Conservation (phyloP, 2,329 filamentous ascomycete genomes). For the Fusarium sterilihyphosum region DNA sequence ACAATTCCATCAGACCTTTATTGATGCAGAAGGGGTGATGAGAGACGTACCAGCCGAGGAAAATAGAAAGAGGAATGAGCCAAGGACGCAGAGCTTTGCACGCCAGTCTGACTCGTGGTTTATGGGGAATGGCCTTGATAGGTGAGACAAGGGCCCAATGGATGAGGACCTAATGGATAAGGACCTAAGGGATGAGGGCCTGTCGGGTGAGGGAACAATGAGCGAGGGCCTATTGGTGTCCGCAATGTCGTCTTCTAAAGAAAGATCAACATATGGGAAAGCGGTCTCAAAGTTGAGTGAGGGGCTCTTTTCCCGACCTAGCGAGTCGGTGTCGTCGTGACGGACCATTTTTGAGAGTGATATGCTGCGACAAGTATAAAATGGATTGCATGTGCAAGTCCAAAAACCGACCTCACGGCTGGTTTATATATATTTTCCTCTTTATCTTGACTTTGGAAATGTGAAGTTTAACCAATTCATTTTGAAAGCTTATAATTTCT, state of each 20-base stretch:
- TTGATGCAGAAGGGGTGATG: neutral
- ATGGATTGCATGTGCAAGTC: neutral
- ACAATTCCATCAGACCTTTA: no score
- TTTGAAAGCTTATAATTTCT: no score
- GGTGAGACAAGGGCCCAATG: neutral
- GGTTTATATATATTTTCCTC: neutral
- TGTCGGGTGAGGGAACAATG: neutral
- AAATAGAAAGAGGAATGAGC: conserved; percentile 23
- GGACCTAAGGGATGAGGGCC: neutral
- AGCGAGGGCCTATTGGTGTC: neutral
- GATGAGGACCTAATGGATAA: neutral
- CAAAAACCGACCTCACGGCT: no score
- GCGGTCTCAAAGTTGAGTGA: neutral
- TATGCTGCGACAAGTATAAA: neutral
- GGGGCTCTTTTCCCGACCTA: neutral
- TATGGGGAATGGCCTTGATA: neutral
- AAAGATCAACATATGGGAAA: neutral
- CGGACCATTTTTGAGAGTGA: neutral
- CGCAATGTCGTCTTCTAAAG: neutral
- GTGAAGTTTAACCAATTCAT: neutral
- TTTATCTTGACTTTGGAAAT: neutral
- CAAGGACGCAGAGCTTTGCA: conserved; percentile 25
- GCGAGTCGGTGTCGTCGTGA: neutral
- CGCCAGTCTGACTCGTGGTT: conserved; percentile 16
- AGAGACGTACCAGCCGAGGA: neutral